Conservation (phyloP, 768 basidiomycete genomes). For the Lentinula raphanica region DNA sequence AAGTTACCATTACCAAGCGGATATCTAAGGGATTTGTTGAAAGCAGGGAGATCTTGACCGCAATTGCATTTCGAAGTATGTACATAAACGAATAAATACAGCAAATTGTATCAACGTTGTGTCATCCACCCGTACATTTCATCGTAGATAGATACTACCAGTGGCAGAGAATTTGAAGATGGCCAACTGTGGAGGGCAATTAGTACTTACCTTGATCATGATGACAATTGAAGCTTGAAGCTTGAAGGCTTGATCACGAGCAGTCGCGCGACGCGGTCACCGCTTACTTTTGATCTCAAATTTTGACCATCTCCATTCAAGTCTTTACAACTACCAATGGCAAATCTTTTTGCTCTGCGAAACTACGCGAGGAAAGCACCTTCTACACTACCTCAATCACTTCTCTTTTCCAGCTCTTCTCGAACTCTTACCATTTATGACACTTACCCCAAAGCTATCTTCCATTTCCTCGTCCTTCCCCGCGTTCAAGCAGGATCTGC, state of each 20-base stretch:
- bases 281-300: no score
- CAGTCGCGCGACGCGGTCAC: no score
- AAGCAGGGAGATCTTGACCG: slow-evolving; percentile 29
- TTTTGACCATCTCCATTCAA: no score
- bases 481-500: slow-evolving; percentile 33
- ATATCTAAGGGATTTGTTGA: slow-evolving; percentile 56
- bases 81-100: background rate
- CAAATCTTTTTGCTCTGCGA: slow-evolving; percentile 51
- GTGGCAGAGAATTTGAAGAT: no score
- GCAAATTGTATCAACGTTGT: slow-evolving; percentile 4
- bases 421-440: slow-evolving; percentile 67
- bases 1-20: slow-evolving; percentile 51
- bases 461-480: slow-evolving; percentile 87
- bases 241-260: no score
- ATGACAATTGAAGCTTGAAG: no score
- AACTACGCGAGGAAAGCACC: slow-evolving; percentile 55
- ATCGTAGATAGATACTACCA: background rate
- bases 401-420: slow-evolving; percentile 53
- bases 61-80: background rate
- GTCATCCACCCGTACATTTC: slow-evolving; percentile 11
- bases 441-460: slow-evolving; percentile 75
- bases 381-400: slow-evolving; percentile 47
- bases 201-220: no score
- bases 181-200: no score
- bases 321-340: slow-evolving; percentile 25